Base-by-base conservation (phyloP, 192 early-diverging fungal species). In the Geosiphon pyriformis region DNA sequence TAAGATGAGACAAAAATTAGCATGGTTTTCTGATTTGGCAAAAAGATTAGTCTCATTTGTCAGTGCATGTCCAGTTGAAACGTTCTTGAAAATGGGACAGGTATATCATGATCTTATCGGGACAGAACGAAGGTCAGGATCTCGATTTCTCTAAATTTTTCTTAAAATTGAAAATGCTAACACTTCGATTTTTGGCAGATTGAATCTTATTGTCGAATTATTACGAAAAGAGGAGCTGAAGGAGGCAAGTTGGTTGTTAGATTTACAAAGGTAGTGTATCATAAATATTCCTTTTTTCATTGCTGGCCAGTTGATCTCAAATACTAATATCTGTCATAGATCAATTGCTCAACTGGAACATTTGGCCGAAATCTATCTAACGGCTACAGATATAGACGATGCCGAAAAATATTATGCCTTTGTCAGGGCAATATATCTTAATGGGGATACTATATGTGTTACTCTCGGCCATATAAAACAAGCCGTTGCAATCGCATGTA, bases 221-320 rank as follows among this genome's bases (percentile, higher is more conserved):
- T 53, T 96, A 62, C 87, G 91, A 61, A 85, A 83, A 54, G 90
- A 94, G 57, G 91, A 92, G 59, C 70, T 91, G 47, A 81, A 84
- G 35, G 87, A 88, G 25, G 62, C 76, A 1, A 85, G 85, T n/a
- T 78, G 83, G 32, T 68, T 93, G 51, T 73, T 76, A 22, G 90
- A 92, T 59, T 48, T 93, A 55, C 84, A 87, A 35, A 77, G 84
- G 59, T 78, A 59, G n/a, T 37, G 54, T 33, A 15, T 54, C 25
- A 63, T 49, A 10, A 10, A 42, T 42, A 42, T 8, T 57, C 46
- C 23, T 22, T 4, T 22, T 72, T 48, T 20, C 35, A 15, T 69
- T 18, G 20, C 30, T 15, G 37, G 15, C 7, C 37, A 42, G 37
- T 15, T 42, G 37, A 42, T 15, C 37, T 42, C 37, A 42, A 6